Percentiles rank a stretch among this genome's conserved stretches.
phyloP scores from a whole-genome alignment of 345 rosid species.

The Salix exigua region DNA sequence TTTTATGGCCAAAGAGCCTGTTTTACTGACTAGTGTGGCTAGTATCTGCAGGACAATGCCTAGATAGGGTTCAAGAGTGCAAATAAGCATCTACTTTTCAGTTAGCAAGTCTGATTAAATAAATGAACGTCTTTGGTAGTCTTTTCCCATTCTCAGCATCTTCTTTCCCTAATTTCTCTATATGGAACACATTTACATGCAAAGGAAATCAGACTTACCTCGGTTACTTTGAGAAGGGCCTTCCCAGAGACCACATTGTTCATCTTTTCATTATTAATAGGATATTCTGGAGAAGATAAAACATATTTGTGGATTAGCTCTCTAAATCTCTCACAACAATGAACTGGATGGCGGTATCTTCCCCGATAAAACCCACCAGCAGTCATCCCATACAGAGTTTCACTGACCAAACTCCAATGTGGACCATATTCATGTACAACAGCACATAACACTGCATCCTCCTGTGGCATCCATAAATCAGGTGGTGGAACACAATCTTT shows the following conservation, averaged over 20 bases:
- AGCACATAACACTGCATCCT: conserved; percentile 98
- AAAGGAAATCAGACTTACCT: conserved; percentile 47
- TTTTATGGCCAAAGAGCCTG: background rate
- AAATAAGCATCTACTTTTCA: background rate
- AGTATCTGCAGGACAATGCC: background rate
- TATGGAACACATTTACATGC: background rate
- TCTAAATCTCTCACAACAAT: conserved; percentile 92
- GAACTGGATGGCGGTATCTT: conserved; percentile 85
- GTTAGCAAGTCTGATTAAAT: background rate
- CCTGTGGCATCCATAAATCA: conserved; percentile 91
- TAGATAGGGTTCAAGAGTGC: background rate
- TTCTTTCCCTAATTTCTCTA: background rate
- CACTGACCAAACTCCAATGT: conserved; percentile 86
- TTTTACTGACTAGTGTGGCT: background rate
- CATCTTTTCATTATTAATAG: conserved; percentile 53
- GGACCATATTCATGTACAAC: conserved; percentile 96
- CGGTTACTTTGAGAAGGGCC: conserved; percentile 90
- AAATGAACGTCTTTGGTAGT: background rate
- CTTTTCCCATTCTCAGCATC: background rate
- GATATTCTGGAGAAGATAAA: conserved; percentile 64
- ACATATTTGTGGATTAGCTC: conserved; percentile 76
- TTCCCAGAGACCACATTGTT: conserved; percentile 69
- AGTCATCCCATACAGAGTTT: conserved; percentile 74
- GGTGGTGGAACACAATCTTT: conserved; percentile 91
- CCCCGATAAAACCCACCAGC: conserved; percentile 96